These are phyloP conservation scores for Komagataella pseudopastoris DNA, from an alignment of 805 yeast genomes.

Conservation along the genomic window DNA sequence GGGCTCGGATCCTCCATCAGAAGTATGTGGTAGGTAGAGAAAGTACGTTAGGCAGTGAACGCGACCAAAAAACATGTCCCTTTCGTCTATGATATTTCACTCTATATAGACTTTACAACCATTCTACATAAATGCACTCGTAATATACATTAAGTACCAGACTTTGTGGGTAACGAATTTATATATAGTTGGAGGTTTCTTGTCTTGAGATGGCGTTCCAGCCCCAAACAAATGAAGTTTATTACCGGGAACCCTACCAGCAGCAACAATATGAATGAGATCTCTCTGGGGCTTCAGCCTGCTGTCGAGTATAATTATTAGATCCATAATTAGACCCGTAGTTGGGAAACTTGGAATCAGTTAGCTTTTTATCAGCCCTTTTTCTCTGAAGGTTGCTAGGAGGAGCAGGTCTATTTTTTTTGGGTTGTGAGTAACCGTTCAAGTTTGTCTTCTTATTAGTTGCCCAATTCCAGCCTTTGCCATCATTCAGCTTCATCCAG, in stretches of 20 bases:
- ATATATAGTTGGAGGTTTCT: neutral
- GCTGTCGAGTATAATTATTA: neutral
- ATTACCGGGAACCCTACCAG: neutral
- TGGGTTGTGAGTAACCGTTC: slow-evolving; percentile 56
- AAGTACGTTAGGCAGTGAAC: slow-evolving; percentile 3
- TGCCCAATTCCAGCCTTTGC: slow-evolving; percentile 70
- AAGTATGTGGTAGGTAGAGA: neutral
- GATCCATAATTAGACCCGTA: slow-evolving; percentile 1
- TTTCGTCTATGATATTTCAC: neutral
- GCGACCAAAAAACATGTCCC: neutral
- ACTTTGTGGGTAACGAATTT: neutral
- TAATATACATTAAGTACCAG: neutral
- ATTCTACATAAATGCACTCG: neutral
- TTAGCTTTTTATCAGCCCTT: slow-evolving; percentile 3
- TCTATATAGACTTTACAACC: neutral
- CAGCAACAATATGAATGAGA: neutral
- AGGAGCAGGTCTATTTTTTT: slow-evolving; percentile 11
- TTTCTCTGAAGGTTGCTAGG: slow-evolving; percentile 8
- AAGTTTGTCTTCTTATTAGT: slow-evolving; percentile 68
- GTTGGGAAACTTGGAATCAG: slow-evolving; percentile 1
- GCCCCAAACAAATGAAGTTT: neutral
- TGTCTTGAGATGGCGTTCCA: neutral
- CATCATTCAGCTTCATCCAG: slow-evolving; percentile 71
- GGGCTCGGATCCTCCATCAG: neutral
- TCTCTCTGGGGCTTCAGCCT: neutral